phyloP scores from a whole-genome alignment of 495 filamentous ascomycete genomes.

The Pyrenula massariospora region DNA sequence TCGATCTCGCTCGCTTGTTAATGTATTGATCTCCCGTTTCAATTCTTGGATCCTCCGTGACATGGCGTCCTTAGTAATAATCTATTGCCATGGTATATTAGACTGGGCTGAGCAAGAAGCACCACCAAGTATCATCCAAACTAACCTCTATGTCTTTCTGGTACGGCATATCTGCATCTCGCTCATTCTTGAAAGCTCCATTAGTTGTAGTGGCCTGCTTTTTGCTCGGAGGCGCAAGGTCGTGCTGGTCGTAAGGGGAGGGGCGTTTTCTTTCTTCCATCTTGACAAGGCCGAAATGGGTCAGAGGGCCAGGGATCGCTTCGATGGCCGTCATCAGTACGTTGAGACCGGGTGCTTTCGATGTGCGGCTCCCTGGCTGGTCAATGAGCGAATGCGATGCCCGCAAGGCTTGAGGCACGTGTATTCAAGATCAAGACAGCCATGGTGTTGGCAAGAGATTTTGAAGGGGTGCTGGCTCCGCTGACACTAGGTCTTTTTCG shows the following conservation, averaged over 20 bases:
- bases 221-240: slow-evolving; percentile 73
- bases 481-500: not conserved
- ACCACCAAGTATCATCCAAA: slow-evolving; percentile 20
- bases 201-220: slow-evolving; percentile 67
- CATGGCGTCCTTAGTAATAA: slow-evolving; percentile 96
- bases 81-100: slow-evolving; percentile 38
- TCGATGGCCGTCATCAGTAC: slow-evolving; percentile 74
- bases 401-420: not conserved
- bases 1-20: slow-evolving; percentile 38
- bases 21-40: slow-evolving; percentile 70
- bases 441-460: not conserved
- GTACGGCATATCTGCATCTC: slow-evolving; percentile 70
- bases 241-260: slow-evolving; percentile 59
- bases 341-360: not conserved
- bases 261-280: slow-evolving; percentile 98
- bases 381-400: too few relatives aligned
- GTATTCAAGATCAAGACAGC: not conserved
- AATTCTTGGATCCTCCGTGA: slow-evolving; percentile 95
- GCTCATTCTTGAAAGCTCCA: slow-evolving; percentile 58
- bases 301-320: slow-evolving; percentile 55
- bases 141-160: slow-evolving; percentile 86
- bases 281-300: slow-evolving; percentile 63
- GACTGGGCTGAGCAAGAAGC: slow-evolving; percentile 12
- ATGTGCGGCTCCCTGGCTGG: not conserved
- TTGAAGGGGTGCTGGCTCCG: not conserved